Conservation (phyloP, 2,329 filamentous ascomycete species). For the Aspergillus arachidicola region DNA sequence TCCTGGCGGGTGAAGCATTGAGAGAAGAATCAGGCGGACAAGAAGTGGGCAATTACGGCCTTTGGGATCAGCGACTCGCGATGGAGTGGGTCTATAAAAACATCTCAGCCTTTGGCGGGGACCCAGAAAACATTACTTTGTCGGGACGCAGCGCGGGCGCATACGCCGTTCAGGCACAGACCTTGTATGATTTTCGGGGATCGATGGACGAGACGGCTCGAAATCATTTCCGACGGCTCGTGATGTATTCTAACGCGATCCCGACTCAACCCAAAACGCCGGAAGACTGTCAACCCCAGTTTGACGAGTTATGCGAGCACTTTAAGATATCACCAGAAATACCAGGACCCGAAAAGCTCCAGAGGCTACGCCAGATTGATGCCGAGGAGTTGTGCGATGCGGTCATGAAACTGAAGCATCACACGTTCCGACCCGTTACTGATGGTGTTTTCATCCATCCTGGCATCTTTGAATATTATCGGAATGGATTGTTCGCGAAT, state of each 20-base stretch:
- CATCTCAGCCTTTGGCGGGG: slow-evolving; percentile 51
- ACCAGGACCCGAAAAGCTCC: slow-evolving; percentile 35
- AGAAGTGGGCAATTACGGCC: slow-evolving; percentile 44
- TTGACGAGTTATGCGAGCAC: slow-evolving; percentile 46
- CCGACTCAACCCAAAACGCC: slow-evolving; percentile 48
- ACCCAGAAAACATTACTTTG: slow-evolving; percentile 50
- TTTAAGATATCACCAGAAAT: slow-evolving; percentile 31
- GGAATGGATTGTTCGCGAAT: slow-evolving; percentile 39
- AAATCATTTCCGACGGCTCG: slow-evolving; percentile 41
- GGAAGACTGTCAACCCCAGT: slow-evolving; percentile 42
- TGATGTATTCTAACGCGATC: slow-evolving; percentile 52
- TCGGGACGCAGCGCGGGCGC: slow-evolving; percentile 50
- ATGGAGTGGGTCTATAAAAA: slow-evolving; percentile 56
- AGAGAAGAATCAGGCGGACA: slow-evolving; percentile 28
- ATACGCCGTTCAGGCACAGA: slow-evolving; percentile 39
- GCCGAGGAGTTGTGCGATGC: slow-evolving; percentile 36
- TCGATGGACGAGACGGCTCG: slow-evolving; percentile 23
- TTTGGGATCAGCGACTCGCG: slow-evolving; percentile 54
- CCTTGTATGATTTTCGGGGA: slow-evolving; percentile 43
- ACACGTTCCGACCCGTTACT: slow-evolving; percentile 52
- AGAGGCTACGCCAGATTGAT: slow-evolving; percentile 34
- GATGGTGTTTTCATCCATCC: slow-evolving; percentile 45
- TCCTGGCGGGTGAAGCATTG: slow-evolving; percentile 48
- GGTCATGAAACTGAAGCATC: slow-evolving; percentile 44
- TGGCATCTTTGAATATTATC: slow-evolving; percentile 44